Conservation (phyloP, 805 yeast species). For the Metschnikowia continentalis region DNA sequence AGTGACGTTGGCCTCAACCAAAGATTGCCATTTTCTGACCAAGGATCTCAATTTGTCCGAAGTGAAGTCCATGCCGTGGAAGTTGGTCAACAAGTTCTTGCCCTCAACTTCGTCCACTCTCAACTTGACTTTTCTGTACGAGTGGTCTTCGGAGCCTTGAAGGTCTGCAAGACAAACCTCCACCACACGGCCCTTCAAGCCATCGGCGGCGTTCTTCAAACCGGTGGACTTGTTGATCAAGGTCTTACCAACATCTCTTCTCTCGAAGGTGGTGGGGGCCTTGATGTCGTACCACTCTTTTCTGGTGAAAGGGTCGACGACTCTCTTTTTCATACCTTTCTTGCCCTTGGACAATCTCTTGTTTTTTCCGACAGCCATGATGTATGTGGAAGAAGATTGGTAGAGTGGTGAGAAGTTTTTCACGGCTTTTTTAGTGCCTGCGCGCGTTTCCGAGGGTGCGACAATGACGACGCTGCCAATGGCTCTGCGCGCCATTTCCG, state of each 20-base stretch:
- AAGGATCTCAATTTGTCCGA: constrained; percentile 95
- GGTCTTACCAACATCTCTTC: constrained; percentile 98
- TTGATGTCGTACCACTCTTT: constrained; percentile 98
- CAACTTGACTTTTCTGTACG: constrained; percentile 94
- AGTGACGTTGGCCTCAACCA: constrained; percentile 96
- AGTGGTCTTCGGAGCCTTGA: constrained; percentile 98
- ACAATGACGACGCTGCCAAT: neutral
- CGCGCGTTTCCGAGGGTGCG: constrained; percentile 6
- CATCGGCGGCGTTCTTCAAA: constrained; percentile 96
- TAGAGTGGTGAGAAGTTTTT: constrained; percentile 11
- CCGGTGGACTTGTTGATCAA: constrained; percentile 98
- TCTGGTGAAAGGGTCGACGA: constrained; percentile 98
- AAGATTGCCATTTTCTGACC: constrained; percentile 98
- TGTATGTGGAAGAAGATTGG: neutral
- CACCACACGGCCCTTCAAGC: constrained; percentile 95
- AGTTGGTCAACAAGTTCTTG: constrained; percentile 96
- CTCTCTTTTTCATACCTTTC: constrained; percentile 99
- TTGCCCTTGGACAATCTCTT: constrained; percentile 85
- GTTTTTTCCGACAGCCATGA: constrained; percentile 83
- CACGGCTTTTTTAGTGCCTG: constrained; percentile 1
- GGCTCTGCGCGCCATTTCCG: constrained; percentile 3
- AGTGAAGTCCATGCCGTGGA: constrained; percentile 99
- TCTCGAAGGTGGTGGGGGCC: constrained; percentile 98
- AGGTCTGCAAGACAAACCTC: constrained; percentile 96
- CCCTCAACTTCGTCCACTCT: constrained; percentile 99